Conservation (phyloP, 345 rosid species). For the Corchorus olitorius region DNA sequence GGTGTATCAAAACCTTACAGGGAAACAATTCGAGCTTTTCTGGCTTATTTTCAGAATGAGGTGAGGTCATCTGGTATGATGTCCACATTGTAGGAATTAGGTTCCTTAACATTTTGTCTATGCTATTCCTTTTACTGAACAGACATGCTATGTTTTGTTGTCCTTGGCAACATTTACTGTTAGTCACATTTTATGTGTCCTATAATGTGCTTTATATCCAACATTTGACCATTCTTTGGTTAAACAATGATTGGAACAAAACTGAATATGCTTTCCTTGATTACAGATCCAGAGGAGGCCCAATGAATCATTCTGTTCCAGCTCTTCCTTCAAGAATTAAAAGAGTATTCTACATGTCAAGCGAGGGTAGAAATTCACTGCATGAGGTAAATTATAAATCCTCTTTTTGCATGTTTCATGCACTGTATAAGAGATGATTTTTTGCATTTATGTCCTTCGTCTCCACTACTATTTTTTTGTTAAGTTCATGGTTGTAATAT, state of each 20-base stretch:
- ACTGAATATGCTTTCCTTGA: slow-evolving; percentile 17
- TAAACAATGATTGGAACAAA: not conserved
- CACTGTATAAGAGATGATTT: not conserved
- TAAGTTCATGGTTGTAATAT: not conserved
- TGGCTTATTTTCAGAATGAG: slow-evolving; percentile 92
- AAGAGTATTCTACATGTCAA: slow-evolving; percentile 95
- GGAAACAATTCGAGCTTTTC: slow-evolving; percentile 91
- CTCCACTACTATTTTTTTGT: not conserved
- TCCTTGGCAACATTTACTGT: not conserved
- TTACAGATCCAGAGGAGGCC: slow-evolving; percentile 79
- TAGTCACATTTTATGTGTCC: not conserved
- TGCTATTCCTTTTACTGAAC: not conserved
- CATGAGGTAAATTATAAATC: slow-evolving; percentile 65
- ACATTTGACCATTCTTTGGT: not conserved
- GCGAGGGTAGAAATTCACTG: slow-evolving; percentile 78
- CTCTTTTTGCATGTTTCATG: slow-evolving; percentile 9
- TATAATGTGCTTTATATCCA: not conserved
- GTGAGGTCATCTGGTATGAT: slow-evolving; percentile 41
- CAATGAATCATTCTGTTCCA: slow-evolving; percentile 75
- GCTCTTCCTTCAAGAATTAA: slow-evolving; percentile 82
- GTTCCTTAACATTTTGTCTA: too few relatives aligned
- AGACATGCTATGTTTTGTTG: not conserved
- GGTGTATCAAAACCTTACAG: slow-evolving; percentile 89
- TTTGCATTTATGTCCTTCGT: not conserved
- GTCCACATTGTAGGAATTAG: too few relatives aligned